Base-by-base conservation (phyloP, 169 alveolate species). In the Cystoisospora suis region DNA sequence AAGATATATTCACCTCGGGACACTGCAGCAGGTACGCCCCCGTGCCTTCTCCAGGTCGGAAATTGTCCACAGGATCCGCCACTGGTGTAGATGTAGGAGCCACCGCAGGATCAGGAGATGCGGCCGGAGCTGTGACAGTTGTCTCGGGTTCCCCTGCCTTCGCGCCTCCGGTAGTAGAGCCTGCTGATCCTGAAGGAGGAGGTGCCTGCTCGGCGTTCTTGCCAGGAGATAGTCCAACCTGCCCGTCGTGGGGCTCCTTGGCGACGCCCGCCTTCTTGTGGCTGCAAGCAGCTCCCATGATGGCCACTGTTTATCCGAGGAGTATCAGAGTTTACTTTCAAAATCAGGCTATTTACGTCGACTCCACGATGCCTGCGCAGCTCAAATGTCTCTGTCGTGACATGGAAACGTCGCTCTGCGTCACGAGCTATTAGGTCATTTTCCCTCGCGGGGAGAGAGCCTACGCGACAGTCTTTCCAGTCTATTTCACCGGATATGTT, bases 201-300 rank as follows among this genome's bases (percentile, higher is more conserved):
- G 65, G 12, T 12, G 29, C 65, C 65, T 12, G 12, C 23, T 53
- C 29, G 65, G 23, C 65, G 23, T 53, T 53, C 23, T 12, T 23
- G 65, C 12, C 65, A 12, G 65, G 65, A 53, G 65, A 15, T 15
- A 12, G 29, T 15, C 65, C 29, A 53, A 53, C 29, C 65, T 53
- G 65, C 23, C 23, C 29, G 12, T 53, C 65, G 29, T 12, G 65
- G 23, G 65, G 12, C 29, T 23, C 65, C 23, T 23, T 53, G 12
- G 65, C 65, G 65, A 23, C 65, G 12, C 65, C 65, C 23, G 65
- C 65, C 65, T 53, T 53, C 65, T 12, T 23, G 65, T 23, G 65
- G 65, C 29, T 53, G 65, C 65, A 53, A 53, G 65, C 65, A 23
- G 65, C 65, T 53, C 65, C 65, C 65, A 53, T 53, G 65, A 53